phyloP scores from a whole-genome alignment of 495 filamentous ascomycete genomes.

The Mytilinidion resinicola region DNA sequence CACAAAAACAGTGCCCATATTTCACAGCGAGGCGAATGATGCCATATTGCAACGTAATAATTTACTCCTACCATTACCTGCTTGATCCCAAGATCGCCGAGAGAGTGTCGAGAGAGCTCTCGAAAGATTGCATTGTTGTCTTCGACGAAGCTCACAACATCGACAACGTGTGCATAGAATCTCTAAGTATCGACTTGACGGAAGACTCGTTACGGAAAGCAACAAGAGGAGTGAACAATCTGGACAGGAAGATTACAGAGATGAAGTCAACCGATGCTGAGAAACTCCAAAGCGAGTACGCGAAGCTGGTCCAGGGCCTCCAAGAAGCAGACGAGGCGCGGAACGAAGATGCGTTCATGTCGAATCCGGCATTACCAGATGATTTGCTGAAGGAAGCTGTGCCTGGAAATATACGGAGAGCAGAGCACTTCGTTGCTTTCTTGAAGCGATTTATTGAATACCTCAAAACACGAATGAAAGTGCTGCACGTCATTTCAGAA shows the following conservation, averaged over 20 bases:
- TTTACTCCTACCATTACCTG: slow-evolving; percentile 98
- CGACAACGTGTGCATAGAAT: slow-evolving; percentile 99
- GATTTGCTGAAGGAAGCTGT: slow-evolving; percentile 88
- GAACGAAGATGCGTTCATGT: slow-evolving; percentile 93
- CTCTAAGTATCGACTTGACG: slow-evolving; percentile 90
- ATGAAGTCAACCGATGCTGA: slow-evolving; percentile 89
- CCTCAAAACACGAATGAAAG: slow-evolving; percentile 97
- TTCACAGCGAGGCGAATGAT: slow-evolving; percentile 97
- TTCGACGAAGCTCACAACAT: slow-evolving; percentile 99
- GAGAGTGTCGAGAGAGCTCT: slow-evolving; percentile 89
- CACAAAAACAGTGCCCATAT: slow-evolving; percentile 96
- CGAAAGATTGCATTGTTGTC: slow-evolving; percentile 97
- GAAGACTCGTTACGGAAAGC: slow-evolving; percentile 89
- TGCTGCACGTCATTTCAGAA: slow-evolving; percentile 92
- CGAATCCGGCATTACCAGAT: slow-evolving; percentile 81
- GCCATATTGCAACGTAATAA: slow-evolving; percentile 98
- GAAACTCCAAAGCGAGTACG: slow-evolving; percentile 90
- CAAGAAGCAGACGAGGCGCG: slow-evolving; percentile 79
- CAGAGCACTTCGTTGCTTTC: slow-evolving; percentile 95
- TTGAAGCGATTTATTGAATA: slow-evolving; percentile 96
- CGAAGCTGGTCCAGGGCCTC: slow-evolving; percentile 90
- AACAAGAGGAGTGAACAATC: slow-evolving; percentile 77
- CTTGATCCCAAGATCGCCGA: slow-evolving; percentile 98
- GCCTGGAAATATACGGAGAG: slow-evolving; percentile 90
- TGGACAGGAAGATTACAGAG: slow-evolving; percentile 83